These are phyloP conservation scores for Kwoniella shandongensis DNA, from an alignment of 768 basidiomycete genomes.

Conservation along the genomic window DNA sequence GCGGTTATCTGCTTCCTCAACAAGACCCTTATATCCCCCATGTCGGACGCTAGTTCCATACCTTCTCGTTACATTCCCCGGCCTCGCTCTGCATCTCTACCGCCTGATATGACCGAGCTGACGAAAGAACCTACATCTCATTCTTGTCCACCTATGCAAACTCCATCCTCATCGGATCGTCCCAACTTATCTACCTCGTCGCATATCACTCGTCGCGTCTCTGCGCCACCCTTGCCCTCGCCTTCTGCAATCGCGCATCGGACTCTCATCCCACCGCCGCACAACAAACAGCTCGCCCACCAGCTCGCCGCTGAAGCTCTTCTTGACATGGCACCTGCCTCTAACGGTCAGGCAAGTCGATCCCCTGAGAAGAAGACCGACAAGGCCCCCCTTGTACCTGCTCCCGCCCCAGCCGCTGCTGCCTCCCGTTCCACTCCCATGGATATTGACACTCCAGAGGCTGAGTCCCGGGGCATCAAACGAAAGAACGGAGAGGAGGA, in stretches of 20 bases:
- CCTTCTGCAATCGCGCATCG: not conserved
- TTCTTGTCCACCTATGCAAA: not conserved
- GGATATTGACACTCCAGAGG: conserved; percentile 23
- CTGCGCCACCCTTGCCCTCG: conserved; percentile 16
- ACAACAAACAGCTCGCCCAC: conserved; percentile 43
- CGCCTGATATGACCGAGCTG: conserved; percentile 10
- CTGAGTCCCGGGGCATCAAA: conserved; percentile 43
- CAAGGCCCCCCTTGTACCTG: conserved; percentile 15
- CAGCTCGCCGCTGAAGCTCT: conserved; percentile 53
- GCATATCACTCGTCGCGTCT: conserved; percentile 14
- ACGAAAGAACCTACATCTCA: conserved; percentile 4
- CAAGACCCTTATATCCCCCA: too few relatives aligned
- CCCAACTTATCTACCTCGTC: not conserved
- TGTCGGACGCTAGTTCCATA: conserved; percentile 14
- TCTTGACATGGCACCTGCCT: conserved; percentile 49
- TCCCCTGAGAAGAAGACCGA: conserved; percentile 15
- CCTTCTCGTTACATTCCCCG: conserved; percentile 6
- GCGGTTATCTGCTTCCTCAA: too few relatives aligned
- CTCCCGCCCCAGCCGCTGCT: conserved; percentile 15
- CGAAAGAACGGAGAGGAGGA: conserved; percentile 43
- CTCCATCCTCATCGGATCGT: not conserved
- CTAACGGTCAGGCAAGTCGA: conserved; percentile 5
- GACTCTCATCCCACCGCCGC: not conserved
- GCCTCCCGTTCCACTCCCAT: conserved; percentile 6
- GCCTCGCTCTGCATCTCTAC: conserved; percentile 9